Evolutionary conservation across 768 basidiomycete genomes (phyloP), one percentile per base, ranked within the genome.

Genomic region (Lactarius evosmus): DNA sequence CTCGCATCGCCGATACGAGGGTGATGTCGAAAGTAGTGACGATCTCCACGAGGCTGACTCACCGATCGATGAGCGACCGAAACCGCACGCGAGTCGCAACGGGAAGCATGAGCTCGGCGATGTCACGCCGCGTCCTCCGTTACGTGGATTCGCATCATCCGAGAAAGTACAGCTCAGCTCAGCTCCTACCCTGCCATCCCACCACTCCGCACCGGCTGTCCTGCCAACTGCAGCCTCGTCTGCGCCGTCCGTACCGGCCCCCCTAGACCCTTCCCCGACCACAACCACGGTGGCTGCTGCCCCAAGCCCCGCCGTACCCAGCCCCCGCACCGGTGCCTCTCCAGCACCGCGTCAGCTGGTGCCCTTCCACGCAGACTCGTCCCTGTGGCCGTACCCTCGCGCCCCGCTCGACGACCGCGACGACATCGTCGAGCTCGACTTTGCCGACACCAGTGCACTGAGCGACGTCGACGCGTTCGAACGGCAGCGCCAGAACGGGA

Each of bases 381-480:
- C 87, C 36, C 76, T 89, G 17, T 90, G 88, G 88, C 87, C 89
- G 4, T 87, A 88, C 69, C 81, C 83, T 0, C 83, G 80, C 41
- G 75, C 75, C 4, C 78, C 78, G 12, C 74, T 78, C 53, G 75
- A 79, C 61, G 78, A 79, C 61, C 70, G 70, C n/a, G 82, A 82
- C 4, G 88, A 88, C 60, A 83, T 91, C 29, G 81, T 91, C 11
- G 89, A 91, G 72, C 83, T 91, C 56, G 87, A 88, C 71, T 91
- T 89, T 69, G 80, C 80, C 6, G 89, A 91, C 60, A 91, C 82
- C 49, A 85, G 87, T 62, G 84, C 86, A 25, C 72, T 91, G 69
- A 89, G 87, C 70, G 85, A 91, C 67, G 83, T 84, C 2, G 81
- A 80, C 54, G 80, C 81, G 11, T 89, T 88, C 69, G 74, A 74